Percentiles rank a stretch among this genome's conserved stretches.
These are phyloP conservation scores for Schwanniomyces sp. DNA, from an alignment of 805 yeast species.

Conservation along the genomic window DNA sequence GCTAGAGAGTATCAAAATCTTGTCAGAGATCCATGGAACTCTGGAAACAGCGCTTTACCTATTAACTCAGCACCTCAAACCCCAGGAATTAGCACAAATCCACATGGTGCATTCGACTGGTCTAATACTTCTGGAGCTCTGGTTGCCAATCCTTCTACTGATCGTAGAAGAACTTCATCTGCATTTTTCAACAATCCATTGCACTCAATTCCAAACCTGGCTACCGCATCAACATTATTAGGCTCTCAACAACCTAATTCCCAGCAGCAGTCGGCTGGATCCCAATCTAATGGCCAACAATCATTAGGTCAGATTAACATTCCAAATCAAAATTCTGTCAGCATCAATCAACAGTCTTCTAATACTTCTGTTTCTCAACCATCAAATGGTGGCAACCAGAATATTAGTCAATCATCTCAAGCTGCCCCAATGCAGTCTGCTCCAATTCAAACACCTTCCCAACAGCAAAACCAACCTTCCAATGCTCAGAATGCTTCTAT, in stretches of 20 bases:
- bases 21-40: conserved; percentile 47
- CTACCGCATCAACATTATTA: conserved; percentile 12
- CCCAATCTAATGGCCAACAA: conserved; percentile 10
- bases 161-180: conserved; percentile 55
- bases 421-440: conserved; percentile 1
- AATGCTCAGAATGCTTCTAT: conserved; percentile 3
- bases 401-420: conserved; percentile 2
- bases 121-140: conserved; percentile 10
- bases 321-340: conserved; percentile 4
- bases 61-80: conserved; percentile 40
- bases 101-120: conserved; percentile 35
- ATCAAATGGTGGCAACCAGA: conserved; percentile 10
- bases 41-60: conserved; percentile 7
- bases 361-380: conserved; percentile 15
- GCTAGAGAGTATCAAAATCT: conserved; percentile 47
- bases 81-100: conserved; percentile 22
- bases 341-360: conserved; percentile 1
- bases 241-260: conserved; percentile 12
- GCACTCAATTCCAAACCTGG: conserved; percentile 9
- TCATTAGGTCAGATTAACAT: conserved; percentile 4
- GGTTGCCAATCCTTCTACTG: conserved; percentile 11
- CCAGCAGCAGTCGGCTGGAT: conserved; percentile 9
- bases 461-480: conserved; percentile 6
- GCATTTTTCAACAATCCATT: conserved; percentile 45
- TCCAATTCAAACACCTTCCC: conserved; percentile 1